These are phyloP conservation scores for Inosperma sp. DNA, from an alignment of 768 basidiomycete species.

Conservation along the genomic window DNA sequence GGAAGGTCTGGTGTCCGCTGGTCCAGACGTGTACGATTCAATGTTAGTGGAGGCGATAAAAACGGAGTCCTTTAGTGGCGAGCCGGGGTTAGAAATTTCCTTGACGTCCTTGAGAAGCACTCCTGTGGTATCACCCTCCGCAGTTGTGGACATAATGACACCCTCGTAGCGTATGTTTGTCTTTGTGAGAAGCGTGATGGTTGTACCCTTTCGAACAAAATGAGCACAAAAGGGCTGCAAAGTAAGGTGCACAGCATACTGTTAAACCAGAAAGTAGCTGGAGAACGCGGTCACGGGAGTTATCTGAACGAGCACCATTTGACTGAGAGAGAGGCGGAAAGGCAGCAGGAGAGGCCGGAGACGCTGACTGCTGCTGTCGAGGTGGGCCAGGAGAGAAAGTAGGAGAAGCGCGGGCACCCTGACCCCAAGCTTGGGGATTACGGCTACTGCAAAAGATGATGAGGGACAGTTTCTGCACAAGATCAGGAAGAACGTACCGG, in stretches of 20 bases:
- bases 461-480: conserved; percentile 24
- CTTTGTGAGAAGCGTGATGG: conserved; percentile 72
- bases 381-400: conserved; percentile 59
- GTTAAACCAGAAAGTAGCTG: conserved; percentile 66
- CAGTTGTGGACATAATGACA: conserved; percentile 53
- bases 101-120: conserved; percentile 75
- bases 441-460: conserved; percentile 28
- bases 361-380: conserved; percentile 25
- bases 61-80: conserved; percentile 62
- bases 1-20: conserved; percentile 62
- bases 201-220: conserved; percentile 54
- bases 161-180: conserved; percentile 71
- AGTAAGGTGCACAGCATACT: conserved; percentile 39
- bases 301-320: conserved; percentile 48
- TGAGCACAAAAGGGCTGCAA: background rate
- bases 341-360: conserved; percentile 25
- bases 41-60: conserved; percentile 73
- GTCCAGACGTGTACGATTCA: conserved; percentile 67
- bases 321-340: conserved; percentile 46
- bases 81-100: conserved; percentile 62
- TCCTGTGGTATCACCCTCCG: conserved; percentile 65
- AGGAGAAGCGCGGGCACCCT: conserved; percentile 62
- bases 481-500: conserved; percentile 34
- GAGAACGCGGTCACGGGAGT: conserved; percentile 54
- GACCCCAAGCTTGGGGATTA: conserved; percentile 55